A percentile compares a stretch with the other conserved stretches of the same genome.
These are phyloP conservation scores for Podospora didyma DNA, from an alignment of 495 filamentous ascomycete genomes.

Conservation along the genomic window DNA sequence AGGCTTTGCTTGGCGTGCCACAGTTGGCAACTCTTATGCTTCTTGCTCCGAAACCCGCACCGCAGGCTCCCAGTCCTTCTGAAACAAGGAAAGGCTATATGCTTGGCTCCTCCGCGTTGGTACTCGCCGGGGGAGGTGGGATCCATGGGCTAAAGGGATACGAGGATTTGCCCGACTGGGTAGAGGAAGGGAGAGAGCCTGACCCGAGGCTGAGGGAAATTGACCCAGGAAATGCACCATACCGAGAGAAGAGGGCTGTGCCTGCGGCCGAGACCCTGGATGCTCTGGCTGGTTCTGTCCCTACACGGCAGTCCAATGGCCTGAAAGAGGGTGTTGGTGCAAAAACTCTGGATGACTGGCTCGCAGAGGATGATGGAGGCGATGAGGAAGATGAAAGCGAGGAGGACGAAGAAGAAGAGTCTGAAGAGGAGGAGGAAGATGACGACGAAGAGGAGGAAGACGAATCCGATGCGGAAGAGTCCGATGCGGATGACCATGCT, in stretches of 20 bases:
- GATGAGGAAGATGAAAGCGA: conserved; percentile 35
- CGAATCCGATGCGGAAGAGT: conserved; percentile 30
- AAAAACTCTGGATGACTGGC: conserved; percentile 88
- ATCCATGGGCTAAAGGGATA: conserved; percentile 71
- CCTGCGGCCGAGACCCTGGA: conserved; percentile 67
- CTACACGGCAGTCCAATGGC: conserved; percentile 28
- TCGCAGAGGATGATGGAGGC: conserved; percentile 62
- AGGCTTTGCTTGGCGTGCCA: conserved; percentile 71
- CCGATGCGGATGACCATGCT: conserved; percentile 46
- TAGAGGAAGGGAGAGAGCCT: conserved; percentile 74
- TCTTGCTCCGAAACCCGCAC: conserved; percentile 89
- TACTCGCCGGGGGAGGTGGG: conserved; percentile 71
- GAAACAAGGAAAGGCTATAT: conserved; percentile 70
- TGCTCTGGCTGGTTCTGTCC: conserved; percentile 47
- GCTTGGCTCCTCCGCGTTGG: conserved; percentile 79
- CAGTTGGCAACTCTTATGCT: conserved; percentile 88
- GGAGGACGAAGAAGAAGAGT: conserved; percentile 41
- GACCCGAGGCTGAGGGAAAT: conserved; percentile 65
- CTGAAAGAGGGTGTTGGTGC: conserved; percentile 39
- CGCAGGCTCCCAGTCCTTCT: conserved; percentile 78
- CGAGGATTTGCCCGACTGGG: conserved; percentile 77
- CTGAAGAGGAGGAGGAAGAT: conserved; percentile 51
- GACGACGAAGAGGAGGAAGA: conserved; percentile 43
- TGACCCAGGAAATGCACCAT: conserved; percentile 31
- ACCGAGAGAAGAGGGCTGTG: conserved; percentile 37